Percentiles rank a stretch among this genome's conserved stretches.
These are phyloP conservation scores for Arthonia radiata DNA, from an alignment of 495 filamentous ascomycete genomes.

Conservation along the genomic window DNA sequence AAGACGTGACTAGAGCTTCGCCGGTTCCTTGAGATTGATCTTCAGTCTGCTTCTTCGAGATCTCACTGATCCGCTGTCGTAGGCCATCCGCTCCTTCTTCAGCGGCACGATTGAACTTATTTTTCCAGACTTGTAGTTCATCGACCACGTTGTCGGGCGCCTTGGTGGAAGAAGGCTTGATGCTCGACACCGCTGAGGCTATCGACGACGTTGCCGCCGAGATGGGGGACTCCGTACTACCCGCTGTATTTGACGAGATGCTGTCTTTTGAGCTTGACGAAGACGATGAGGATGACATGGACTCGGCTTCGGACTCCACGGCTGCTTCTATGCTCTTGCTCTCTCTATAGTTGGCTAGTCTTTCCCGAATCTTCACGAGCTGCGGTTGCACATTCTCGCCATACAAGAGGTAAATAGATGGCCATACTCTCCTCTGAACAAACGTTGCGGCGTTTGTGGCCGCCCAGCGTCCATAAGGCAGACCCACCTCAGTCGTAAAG, in stretches of 20 bases:
- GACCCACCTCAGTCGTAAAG: slow-evolving; percentile 40
- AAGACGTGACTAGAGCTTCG: slow-evolving; percentile 35
- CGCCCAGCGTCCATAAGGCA: slow-evolving; percentile 45
- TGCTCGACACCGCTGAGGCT: slow-evolving; percentile 6
- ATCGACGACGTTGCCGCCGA: slow-evolving; percentile 8
- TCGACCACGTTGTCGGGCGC: slow-evolving; percentile 42
- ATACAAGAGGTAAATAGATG: slow-evolving; percentile 53
- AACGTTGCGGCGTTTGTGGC: slow-evolving; percentile 44
- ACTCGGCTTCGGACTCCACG: slow-evolving; percentile 29
- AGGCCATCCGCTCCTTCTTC: slow-evolving; percentile 57
- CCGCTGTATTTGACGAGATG: no score
- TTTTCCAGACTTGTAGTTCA: slow-evolving; percentile 63
- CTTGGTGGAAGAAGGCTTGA: slow-evolving; percentile 7
- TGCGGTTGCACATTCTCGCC: slow-evolving; percentile 87
- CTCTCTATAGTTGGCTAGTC: slow-evolving; percentile 62
- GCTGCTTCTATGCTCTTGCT: slow-evolving; percentile 33
- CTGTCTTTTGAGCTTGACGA: no score
- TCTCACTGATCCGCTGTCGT: slow-evolving; percentile 42
- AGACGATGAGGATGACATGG: slow-evolving; percentile 7
- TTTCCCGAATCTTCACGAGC: slow-evolving; percentile 70
- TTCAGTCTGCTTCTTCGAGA: slow-evolving; percentile 45
- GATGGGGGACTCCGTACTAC: slow-evolving; percentile 2
- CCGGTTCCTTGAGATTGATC: slow-evolving; percentile 41
- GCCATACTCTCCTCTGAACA: slow-evolving; percentile 50
- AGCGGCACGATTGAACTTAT: slow-evolving; percentile 58